Percentiles rank a stretch among this genome's conserved stretches.
These are phyloP conservation scores for Claviceps digitariae DNA, from an alignment of 2,329 filamentous ascomycete species.

Conservation along the genomic window DNA sequence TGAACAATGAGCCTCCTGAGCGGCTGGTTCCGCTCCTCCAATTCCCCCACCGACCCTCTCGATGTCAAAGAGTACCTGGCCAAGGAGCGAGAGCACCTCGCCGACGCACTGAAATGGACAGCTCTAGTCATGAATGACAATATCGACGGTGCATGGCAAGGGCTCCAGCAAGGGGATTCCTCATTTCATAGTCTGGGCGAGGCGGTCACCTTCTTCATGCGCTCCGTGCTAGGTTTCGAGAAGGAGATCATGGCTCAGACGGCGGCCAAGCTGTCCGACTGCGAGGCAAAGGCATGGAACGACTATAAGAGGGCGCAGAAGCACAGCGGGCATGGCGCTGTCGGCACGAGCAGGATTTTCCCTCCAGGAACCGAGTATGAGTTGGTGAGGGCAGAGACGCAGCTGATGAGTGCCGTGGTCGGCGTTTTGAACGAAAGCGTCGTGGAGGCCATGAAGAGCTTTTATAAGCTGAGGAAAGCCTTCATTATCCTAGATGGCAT, in stretches of 20 bases:
- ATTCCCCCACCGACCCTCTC: conserved; percentile 18
- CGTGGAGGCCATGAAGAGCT: conserved; percentile 80
- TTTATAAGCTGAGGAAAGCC: conserved; percentile 84
- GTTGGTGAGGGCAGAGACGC: conserved; percentile 69
- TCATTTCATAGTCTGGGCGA: conserved; percentile 80
- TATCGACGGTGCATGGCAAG: conserved; percentile 66
- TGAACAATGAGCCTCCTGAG: conserved; percentile 32
- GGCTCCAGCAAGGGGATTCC: conserved; percentile 58
- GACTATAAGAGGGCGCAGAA: conserved; percentile 66
- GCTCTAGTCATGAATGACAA: conserved; percentile 78
- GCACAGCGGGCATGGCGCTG: conserved; percentile 26
- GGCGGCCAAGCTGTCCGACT: conserved; percentile 53
- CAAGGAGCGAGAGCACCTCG: conserved; percentile 39
- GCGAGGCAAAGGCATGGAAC: conserved; percentile 62
- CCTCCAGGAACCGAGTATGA: conserved; percentile 77
- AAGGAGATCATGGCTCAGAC: conserved; percentile 83
- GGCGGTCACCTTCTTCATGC: conserved; percentile 72
- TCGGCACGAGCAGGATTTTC: conserved; percentile 43
- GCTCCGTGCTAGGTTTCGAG: conserved; percentile 79
- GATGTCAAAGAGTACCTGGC: conserved; percentile 17
- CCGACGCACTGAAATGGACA: conserved; percentile 49
- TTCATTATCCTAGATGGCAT: conserved; percentile 73
- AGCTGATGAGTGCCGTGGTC: conserved; percentile 80
- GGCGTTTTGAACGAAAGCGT: conserved; percentile 85
- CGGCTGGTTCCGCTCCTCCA: conserved; percentile 36